Evolutionary conservation across 2,329 filamentous ascomycete genomes (phyloP), one percentile per base, ranked within the genome.

Genomic region (Beauveria brongniartii): DNA sequence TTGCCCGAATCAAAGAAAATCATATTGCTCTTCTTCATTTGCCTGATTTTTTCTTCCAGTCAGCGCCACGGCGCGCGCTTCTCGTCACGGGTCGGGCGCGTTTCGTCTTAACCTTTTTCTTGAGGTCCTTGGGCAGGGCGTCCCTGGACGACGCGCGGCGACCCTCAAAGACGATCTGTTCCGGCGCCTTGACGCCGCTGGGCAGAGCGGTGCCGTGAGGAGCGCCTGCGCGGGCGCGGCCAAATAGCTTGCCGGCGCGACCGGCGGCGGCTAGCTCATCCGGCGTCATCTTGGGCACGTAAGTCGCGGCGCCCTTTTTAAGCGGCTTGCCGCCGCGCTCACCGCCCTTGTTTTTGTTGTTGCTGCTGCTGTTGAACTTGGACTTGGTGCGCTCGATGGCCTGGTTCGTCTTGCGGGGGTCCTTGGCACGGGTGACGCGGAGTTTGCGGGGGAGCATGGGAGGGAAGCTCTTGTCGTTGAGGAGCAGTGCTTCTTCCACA

Each of bases 401-500:
- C 30, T 80, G 74, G 44, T 75, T 72, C 7, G 83, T 86, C 73
- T 84, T 85, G 69, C 82, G 80, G 41, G 82, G 83, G 61, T 89
- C 89, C 74, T 92, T 93, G 70, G 94, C 94, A 63, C 94, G 87
- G 53, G 85, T 88, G 52, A 99, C 92, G 59, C 94, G 89, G 40
- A 99, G 80, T 66, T 87, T 83, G 51, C 94, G 87, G 10, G 93
- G 93, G n/a, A 97, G 85, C 84, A 97, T 87, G 20, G 93, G 93
- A 18, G 93, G 92, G 70, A 92, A 97, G 68, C 90, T 94, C 79
- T 97, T 96, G 64, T 86, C 92, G 71, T 97, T 84, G 63, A 93
- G 84, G 44, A 95, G 82, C 14, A 99, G 82, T 1, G 94, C 94
- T n/a, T 89, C 84, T 74, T 99, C 94, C 51, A 99, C 93, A 50